Conservation (phyloP, 371 early-diverging fungal species). For the Dipsacomyces acuminosporus region DNA sequence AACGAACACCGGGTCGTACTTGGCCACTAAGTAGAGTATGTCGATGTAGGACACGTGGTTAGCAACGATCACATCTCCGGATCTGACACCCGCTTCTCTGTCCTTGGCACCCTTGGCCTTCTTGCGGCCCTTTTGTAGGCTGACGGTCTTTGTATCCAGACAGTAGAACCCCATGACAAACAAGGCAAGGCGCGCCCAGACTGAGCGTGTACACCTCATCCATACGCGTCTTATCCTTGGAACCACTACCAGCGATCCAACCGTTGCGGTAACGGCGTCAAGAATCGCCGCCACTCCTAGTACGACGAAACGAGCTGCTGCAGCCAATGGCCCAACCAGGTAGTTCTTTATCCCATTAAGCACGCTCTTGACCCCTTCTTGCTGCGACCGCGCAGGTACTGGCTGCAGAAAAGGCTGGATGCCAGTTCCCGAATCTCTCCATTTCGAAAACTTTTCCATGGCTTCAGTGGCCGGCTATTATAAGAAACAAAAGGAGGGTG, state of each 20-base stretch:
- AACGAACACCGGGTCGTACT: conserved; percentile 71
- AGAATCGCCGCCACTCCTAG: conserved; percentile 21
- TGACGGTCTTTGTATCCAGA: conserved; percentile 44
- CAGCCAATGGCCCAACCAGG: conserved; percentile 48
- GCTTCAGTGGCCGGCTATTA: no score
- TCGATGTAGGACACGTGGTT: conserved; percentile 87
- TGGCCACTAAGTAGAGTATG: conserved; percentile 65
- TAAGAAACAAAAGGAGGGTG: no score
- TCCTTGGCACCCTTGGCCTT: neutral
- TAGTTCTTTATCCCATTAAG: conserved; percentile 24
- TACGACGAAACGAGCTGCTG: conserved; percentile 35
- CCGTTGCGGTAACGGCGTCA: conserved; percentile 12
- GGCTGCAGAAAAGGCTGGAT: conserved; percentile 87
- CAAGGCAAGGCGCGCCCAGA: conserved; percentile 51
- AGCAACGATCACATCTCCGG: conserved; percentile 70
- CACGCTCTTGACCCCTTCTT: conserved; percentile 4
- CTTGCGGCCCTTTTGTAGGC: conserved; percentile 44
- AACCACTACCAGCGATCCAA: conserved; percentile 23
- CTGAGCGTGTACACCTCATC: conserved; percentile 16
- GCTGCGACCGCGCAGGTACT: conserved; percentile 48
- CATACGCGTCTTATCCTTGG: conserved; percentile 19
- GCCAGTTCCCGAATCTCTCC: conserved; percentile 71
- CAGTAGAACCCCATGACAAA: conserved; percentile 63
- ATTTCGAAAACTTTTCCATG: conserved; percentile 50
- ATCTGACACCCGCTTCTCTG: conserved; percentile 13